phyloP scores from a whole-genome alignment of 306 rosid species.

The Castanea crenata region DNA sequence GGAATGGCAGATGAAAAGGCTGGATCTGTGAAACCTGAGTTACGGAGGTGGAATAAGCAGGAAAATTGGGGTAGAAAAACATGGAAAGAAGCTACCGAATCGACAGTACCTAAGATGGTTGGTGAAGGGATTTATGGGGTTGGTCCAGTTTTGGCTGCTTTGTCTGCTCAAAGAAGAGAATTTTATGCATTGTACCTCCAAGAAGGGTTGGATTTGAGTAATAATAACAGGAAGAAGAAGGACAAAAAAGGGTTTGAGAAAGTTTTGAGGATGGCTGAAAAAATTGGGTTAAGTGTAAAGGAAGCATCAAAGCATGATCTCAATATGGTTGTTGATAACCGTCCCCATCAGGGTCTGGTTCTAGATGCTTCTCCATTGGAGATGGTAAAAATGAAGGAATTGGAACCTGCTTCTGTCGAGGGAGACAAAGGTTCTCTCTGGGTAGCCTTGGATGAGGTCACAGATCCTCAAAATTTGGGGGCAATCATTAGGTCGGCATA shows the following conservation, averaged over 20 bases:
- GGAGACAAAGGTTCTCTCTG: conserved; percentile 75
- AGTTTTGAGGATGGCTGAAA: conserved; percentile 72
- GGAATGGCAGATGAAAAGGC: conserved; percentile 46
- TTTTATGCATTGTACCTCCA: conserved; percentile 79
- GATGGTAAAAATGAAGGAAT: conserved; percentile 75
- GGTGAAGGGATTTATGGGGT: conserved; percentile 94
- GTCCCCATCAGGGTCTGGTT: conserved; percentile 92
- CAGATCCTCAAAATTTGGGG: conserved; percentile 94
- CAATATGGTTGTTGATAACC: conserved; percentile 90
- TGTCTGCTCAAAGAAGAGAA: conserved; percentile 89
- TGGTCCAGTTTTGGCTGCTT: conserved; percentile 94
- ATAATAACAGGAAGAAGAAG: conserved; percentile 86
- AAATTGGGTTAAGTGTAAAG: conserved; percentile 54
- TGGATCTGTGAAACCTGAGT: conserved; percentile 58
- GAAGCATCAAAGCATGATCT: conserved; percentile 86
- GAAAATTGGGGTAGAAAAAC: conserved; percentile 85
- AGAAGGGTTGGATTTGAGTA: conserved; percentile 85
- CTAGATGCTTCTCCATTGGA: conserved; percentile 88
- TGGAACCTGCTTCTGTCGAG: conserved; percentile 64
- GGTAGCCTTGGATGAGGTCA: conserved; percentile 95
- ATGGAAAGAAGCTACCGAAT: conserved; percentile 85
- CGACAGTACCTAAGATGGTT: conserved; percentile 70
- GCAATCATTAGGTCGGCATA: conserved; percentile 90
- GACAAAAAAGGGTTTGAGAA: conserved; percentile 93
- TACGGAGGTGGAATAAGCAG: conserved; percentile 68